Percentiles rank a stretch among this genome's conserved stretches.
These are phyloP conservation scores for Lithospermum erythrorhizon DNA, from an alignment of 257 asterid genomes.

Conservation along the genomic window DNA sequence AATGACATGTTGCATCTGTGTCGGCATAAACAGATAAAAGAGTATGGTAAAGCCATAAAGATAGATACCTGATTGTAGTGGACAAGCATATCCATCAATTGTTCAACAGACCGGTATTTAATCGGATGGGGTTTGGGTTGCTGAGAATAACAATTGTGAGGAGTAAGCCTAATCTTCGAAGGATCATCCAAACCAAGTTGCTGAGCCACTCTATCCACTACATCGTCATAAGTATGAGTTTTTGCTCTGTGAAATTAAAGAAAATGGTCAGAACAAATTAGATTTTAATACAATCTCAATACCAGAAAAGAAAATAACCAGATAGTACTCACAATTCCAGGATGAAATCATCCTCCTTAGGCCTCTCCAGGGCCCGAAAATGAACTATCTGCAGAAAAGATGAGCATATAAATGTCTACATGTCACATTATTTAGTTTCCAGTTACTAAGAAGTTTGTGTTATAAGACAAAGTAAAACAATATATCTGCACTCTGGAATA, in stretches of 20 bases:
- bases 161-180: slow-evolving; percentile 71
- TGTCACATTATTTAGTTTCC: too few species aligned
- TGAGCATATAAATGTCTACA: too few species aligned
- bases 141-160: slow-evolving; percentile 83
- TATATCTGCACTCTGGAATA: too few species aligned
- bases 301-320: slow-evolving; percentile 1
- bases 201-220: slow-evolving; percentile 65
- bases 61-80: slow-evolving; percentile 96
- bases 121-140: slow-evolving; percentile 86
- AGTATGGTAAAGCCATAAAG: too few species aligned
- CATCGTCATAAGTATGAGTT: slow-evolving; percentile 74
- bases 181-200: slow-evolving; percentile 70
- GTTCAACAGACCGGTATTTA: slow-evolving; percentile 58
- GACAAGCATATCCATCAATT: slow-evolving; percentile 71
- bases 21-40: too few species aligned
- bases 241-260: too few species aligned
- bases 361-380: slow-evolving; percentile 67
- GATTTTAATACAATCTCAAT: too few species aligned
- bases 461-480: too few species aligned
- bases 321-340: slow-evolving; percentile 52
- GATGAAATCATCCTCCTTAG: slow-evolving; percentile 79
- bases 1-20: too few species aligned
- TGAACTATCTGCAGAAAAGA: too few species aligned
- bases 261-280: too few species aligned
- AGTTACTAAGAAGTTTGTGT: too few species aligned